Evolutionary conservation across 2,329 filamentous ascomycete genomes (phyloP).

Genomic region (Hymenoscyphus repandus): DNA sequence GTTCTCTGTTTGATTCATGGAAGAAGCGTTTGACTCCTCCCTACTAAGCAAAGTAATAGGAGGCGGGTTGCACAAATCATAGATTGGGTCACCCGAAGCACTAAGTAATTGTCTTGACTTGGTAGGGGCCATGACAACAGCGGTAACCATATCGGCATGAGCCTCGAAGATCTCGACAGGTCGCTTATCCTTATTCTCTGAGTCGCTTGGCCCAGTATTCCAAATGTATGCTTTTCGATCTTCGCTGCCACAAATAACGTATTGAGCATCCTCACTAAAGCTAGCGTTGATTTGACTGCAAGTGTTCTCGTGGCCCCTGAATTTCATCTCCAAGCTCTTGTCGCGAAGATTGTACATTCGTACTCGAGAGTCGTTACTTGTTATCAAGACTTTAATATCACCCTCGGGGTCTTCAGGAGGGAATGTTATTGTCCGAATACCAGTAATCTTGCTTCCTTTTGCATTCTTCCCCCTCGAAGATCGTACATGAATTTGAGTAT

Average conservation of each 20-base stretch:
- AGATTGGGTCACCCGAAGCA: slow-evolving; percentile 81
- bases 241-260: slow-evolving; percentile 90
- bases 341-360: slow-evolving; percentile 85
- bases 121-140: slow-evolving; percentile 78
- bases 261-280: slow-evolving; percentile 80
- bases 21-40: slow-evolving; percentile 54
- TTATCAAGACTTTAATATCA: slow-evolving; percentile 79
- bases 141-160: slow-evolving; percentile 81
- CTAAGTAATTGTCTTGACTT: slow-evolving; percentile 73
- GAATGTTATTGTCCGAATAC: slow-evolving; percentile 69
- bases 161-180: slow-evolving; percentile 89
- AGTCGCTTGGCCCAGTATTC: slow-evolving; percentile 58
- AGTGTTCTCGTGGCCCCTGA: slow-evolving; percentile 84
- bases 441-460: slow-evolving; percentile 96
- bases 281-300: slow-evolving; percentile 85
- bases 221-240: slow-evolving; percentile 88
- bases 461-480: slow-evolving; percentile 89
- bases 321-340: slow-evolving; percentile 80
- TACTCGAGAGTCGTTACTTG: slow-evolving; percentile 90
- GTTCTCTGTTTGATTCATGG: slow-evolving; percentile 30
- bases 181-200: slow-evolving; percentile 61
- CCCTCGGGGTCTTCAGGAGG: slow-evolving; percentile 48
- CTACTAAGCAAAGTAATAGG: slow-evolving; percentile 76
- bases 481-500: slow-evolving; percentile 86
- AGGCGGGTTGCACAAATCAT: slow-evolving; percentile 91